Evolutionary conservation across 345 rosid species (phyloP), one percentile per base, ranked within the genome.

Genomic region (Dipteronia dyeriana): DNA sequence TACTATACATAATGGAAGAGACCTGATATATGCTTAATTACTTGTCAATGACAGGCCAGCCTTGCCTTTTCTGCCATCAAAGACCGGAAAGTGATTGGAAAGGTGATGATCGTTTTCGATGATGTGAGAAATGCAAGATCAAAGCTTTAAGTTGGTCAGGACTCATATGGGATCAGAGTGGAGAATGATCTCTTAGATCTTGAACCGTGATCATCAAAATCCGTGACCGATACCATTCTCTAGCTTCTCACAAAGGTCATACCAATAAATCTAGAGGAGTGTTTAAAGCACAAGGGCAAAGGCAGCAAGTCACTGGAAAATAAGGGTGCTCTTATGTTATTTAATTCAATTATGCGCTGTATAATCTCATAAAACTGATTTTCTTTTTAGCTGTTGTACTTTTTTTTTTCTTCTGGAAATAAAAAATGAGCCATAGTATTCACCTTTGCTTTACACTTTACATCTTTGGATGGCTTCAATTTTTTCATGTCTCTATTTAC

Each of bases 81-180:
- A 87, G 97, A 93, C 20, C 84, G 98, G 83, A 92, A 91, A 84
- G 99, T 86, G 66, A 86, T 94, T 0, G 99, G 99, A 59, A 96
- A 96, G 88, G 97, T 96, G 84, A 75, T 96, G 92, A 79, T 96
- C 75, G 81, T 77, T 59, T 82, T 89, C 4, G 90, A 90, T 47
- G 84, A 83, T 73, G 75, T 80, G 62, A 76, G 74, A 73, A 29
- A 81, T 57, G n/a, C 49, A 16, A 82, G 79, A 70, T 88, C 98
- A 16, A 96, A 88, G 87, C 92, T 96, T 17, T 94, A 85, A 85
- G 70, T 51, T 26, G 16, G 34, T 71, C 66, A 51, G 25, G 63
- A 63, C 39, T 49, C 26, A 10, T 53, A 47, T 47, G 70, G 68
- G 41, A 71, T 63, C 49, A 34, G 26, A 17, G 47, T 31, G 65